Evolutionary conservation across 2,329 filamentous ascomycete species (phyloP), one percentile per base, ranked within the genome.

Genomic region (Aspergillus fischeri): DNA sequence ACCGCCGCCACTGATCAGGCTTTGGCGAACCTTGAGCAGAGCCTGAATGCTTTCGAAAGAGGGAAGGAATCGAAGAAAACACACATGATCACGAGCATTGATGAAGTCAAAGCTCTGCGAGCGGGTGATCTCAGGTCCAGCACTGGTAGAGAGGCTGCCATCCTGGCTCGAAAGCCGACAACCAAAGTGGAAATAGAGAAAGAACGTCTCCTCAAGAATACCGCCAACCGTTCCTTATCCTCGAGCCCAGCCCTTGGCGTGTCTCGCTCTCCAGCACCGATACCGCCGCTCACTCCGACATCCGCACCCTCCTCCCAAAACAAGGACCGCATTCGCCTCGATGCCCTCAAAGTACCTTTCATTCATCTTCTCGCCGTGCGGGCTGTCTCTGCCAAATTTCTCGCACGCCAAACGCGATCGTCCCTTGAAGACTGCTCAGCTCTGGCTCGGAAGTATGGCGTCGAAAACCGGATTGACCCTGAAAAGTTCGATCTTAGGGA

Each of bases 21-120:
- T 28, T 71, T 87, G 70, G 82, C 82, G 53, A 80, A 78, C 42
- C 75, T 87, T 54, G 80, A 85, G 70, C 83, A 78, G 68, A 85
- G 78, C 65, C 76, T 87, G 69, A 84, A 80, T 59, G 80, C 82
- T 24, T 79, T 83, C 52, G 78, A 85, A 66, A 78, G 85, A 66
- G 79, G 84, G 62, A 86, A 85, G 71, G 80, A 85, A 70, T 83
- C 83, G 41, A 84, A 83, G 69, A 82, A 81, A 75, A 76, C 74
- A 1, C 71, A 72, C 53, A 65, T 76, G 38, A 73, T 77, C 54
- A 70, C 69, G 20, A 66, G 67, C 49, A 69, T 73, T 32, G 67
- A 73, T 61, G 70, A 77, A 56, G 67, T 74, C 57, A 69, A 65
- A 54, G 70, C 68, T 44, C 63, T 78, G 25, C 67, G 67, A 25